phyloP scores from a whole-genome alignment of 371 early-diverging fungal genomes.

The Funneliformis caledonium region DNA sequence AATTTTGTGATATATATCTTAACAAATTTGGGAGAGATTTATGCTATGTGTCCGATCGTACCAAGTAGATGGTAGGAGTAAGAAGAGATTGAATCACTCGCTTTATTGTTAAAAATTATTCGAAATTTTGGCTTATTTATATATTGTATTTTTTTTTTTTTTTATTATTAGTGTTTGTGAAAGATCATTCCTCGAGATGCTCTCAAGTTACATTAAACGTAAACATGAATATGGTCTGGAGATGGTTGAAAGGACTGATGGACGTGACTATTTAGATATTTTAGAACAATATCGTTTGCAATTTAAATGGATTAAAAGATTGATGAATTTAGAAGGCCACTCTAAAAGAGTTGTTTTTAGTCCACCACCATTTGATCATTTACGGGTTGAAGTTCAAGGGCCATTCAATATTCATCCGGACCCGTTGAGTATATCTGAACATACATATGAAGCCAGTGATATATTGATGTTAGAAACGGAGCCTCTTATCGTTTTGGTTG shows the following conservation, averaged over 20 bases:
- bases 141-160: neutral
- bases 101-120: neutral
- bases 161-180: conserved; percentile 7
- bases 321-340: neutral
- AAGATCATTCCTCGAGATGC: conserved; percentile 10
- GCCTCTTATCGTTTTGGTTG: conserved; percentile 45
- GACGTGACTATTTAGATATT: neutral
- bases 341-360: conserved; percentile 9
- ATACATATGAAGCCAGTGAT: conserved; percentile 49
- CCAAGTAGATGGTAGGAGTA: conserved; percentile 53
- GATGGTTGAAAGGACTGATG: neutral
- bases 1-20: conserved; percentile 57
- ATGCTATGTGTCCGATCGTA: conserved; percentile 58
- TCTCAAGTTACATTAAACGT: neutral
- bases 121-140: neutral
- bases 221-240: neutral
- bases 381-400: conserved; percentile 44
- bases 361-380: conserved; percentile 40
- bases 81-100: neutral
- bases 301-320: conserved; percentile 18
- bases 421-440: conserved; percentile 47
- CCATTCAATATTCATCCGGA: conserved; percentile 53
- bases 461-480: conserved; percentile 48
- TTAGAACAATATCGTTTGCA: conserved; percentile 18
- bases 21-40: conserved; percentile 56